phyloP scores from a whole-genome alignment of 768 basidiomycete genomes.

The Agaricus subrufescens region DNA sequence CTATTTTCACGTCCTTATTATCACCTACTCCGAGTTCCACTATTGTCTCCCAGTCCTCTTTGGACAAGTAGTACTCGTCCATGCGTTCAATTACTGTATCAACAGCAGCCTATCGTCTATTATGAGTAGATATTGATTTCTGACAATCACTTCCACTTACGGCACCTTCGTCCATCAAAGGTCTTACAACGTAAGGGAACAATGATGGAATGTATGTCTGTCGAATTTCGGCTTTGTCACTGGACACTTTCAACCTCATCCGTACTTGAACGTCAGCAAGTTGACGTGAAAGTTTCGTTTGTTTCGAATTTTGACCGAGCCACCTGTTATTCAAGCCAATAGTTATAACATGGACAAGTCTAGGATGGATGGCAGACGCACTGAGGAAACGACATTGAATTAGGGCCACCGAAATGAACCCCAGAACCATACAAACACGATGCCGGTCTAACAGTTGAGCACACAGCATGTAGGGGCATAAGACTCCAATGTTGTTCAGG shows the following conservation, averaged over 20 bases:
- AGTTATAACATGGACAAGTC: neutral
- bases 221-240: slow-evolving; percentile 84
- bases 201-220: slow-evolving; percentile 90
- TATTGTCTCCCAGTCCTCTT: slow-evolving; percentile 96
- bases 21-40: slow-evolving; percentile 90
- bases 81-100: slow-evolving; percentile 80
- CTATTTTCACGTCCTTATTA: slow-evolving; percentile 79
- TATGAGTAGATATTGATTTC: neutral
- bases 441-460: slow-evolving; percentile 86
- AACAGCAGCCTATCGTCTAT: slow-evolving; percentile 57
- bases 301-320: slow-evolving; percentile 97
- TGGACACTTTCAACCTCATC: slow-evolving; percentile 93
- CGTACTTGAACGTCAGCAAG: slow-evolving; percentile 89
- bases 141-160: slow-evolving; percentile 42
- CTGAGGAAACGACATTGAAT: slow-evolving; percentile 79
- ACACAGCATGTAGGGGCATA: slow-evolving; percentile 90
- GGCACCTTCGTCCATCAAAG: slow-evolving; percentile 66
- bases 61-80: slow-evolving; percentile 92
- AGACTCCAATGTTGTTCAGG: slow-evolving; percentile 94
- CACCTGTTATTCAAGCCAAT: slow-evolving; percentile 48
- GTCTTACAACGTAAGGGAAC: slow-evolving; percentile 74
- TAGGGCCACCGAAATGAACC: slow-evolving; percentile 60
- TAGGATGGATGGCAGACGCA: slow-evolving; percentile 33
- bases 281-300: slow-evolving; percentile 72
- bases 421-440: slow-evolving; percentile 75